Evolutionary conservation across 805 yeast genomes (phyloP), one percentile per base, ranked within the genome.

Genomic region (Starmerella floris): DNA sequence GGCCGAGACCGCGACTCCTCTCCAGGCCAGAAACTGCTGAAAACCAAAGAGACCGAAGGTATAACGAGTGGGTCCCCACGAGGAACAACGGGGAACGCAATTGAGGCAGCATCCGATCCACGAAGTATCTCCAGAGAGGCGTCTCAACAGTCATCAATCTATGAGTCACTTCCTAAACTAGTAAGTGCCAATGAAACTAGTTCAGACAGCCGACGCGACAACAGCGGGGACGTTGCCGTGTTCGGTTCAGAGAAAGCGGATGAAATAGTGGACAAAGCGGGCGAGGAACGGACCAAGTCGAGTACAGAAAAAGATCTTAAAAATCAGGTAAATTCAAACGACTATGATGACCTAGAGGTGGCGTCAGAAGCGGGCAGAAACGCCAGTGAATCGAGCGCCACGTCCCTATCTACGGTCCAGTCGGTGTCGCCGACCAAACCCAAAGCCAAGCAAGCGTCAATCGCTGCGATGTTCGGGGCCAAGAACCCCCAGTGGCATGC

Each of bases 381-480:
- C n/a, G n/a, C n/a, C n/a, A n/a, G n/a, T n/a, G 13, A 25, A 25
- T 8, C 8, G 8, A 9, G 11, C 13, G 28, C 28, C 28, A 8
- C 8, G 13, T 25, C 28, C 11, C 8, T 25, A 25, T 25, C 28
- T 25, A 25, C 28, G 8, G 8, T 25, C 8, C 28, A 25, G 13
- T 8, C 8, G 11, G 28, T 13, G 28, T 13, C 8, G 13, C 11
- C 8, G 11, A 25, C 16, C 8, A 23, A 19, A 5, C 22, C 30
- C 16, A 5, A 11, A 13, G 17, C 38, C 6, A 26, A 36, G 17
- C 45, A 42, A n/a, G 36, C 26, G 16, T 38, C 46, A 9, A 16
- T 45, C 15, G 30, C 46, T 2, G 22, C 17, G 3, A 20, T 45
- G 25, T 42, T 45, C n/a, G 49, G 43, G 2, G 6, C 33, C 11